phyloP scores from a whole-genome alignment of 805 yeast genomes.

The Debaryomyces prosopidis region DNA sequence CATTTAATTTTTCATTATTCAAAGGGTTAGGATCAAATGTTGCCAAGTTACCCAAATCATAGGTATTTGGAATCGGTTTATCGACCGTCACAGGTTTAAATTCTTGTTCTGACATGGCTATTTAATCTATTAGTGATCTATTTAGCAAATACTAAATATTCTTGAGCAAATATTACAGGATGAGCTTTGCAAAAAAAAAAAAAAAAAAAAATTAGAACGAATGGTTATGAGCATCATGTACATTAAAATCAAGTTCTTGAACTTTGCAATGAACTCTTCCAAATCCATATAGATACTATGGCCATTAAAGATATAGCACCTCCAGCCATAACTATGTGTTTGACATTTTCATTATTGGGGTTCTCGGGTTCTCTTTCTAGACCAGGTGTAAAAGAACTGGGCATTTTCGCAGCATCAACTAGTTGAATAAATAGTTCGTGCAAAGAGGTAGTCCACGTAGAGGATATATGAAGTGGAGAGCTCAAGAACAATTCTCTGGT shows the following conservation, averaged over 20 bases:
- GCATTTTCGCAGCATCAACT: slow-evolving; percentile 84
- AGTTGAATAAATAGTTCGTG: slow-evolving; percentile 82
- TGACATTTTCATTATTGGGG: slow-evolving; percentile 48
- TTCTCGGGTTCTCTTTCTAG: slow-evolving; percentile 62
- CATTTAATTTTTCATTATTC: slow-evolving; percentile 58
- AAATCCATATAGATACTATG: slow-evolving; percentile 62
- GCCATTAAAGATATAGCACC: slow-evolving; percentile 70
- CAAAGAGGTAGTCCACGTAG: slow-evolving; percentile 85
- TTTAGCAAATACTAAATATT: neutral
- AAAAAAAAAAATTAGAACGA: neutral
- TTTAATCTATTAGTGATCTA: neutral
- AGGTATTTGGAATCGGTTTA: slow-evolving; percentile 84
- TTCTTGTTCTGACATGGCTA: slow-evolving; percentile 16
- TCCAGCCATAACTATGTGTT: slow-evolving; percentile 61
- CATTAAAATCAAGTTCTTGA: slow-evolving; percentile 8
- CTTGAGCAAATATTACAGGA: neutral
- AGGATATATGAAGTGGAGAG: slow-evolving; percentile 88
- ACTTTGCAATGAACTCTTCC: slow-evolving; percentile 49
- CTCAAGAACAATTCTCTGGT: slow-evolving; percentile 64
- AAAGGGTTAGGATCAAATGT: slow-evolving; percentile 89
- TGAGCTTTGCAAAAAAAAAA: slow-evolving; percentile 7
- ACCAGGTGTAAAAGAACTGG: slow-evolving; percentile 77
- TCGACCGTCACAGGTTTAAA: slow-evolving; percentile 82
- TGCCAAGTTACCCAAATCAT: slow-evolving; percentile 88
- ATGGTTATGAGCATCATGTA: neutral